These are phyloP conservation scores for Begonia loranthoides DNA, from an alignment of 306 rosid species.

Conservation along the genomic window DNA sequence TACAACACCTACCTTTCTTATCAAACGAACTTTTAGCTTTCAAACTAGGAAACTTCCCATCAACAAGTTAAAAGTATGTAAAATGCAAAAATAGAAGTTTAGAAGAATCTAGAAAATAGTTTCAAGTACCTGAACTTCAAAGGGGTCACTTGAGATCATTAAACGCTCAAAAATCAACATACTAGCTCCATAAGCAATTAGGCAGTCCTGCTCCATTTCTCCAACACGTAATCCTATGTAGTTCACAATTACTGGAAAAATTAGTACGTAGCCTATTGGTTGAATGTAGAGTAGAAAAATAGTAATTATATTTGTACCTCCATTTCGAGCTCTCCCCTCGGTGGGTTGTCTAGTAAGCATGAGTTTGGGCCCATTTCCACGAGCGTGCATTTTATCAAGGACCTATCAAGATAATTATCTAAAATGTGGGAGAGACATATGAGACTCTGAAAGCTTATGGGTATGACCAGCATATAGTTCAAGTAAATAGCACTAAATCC, in stretches of 20 bases:
- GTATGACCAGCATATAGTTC: too few relatives aligned
- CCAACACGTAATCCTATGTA: conserved; percentile 78
- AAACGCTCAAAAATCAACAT: conserved; percentile 82
- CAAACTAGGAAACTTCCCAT: too few relatives aligned
- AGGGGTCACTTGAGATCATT: conserved; percentile 88
- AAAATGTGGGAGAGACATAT: background rate
- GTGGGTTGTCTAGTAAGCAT: conserved; percentile 87
- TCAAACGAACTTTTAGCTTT: too few relatives aligned
- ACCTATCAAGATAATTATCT: conserved; percentile 30
- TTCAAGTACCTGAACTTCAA: conserved; percentile 63
- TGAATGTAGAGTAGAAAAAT: background rate
- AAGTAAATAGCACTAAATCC: too few relatives aligned
- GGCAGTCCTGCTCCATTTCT: conserved; percentile 96
- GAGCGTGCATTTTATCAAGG: conserved; percentile 94
- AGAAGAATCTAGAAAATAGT: too few relatives aligned
- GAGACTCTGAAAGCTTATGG: too few relatives aligned
- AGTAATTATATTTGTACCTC: conserved; percentile 39
- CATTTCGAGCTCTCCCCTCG: conserved; percentile 87
- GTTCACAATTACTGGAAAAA: conserved; percentile 4
- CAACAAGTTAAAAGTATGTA: background rate
- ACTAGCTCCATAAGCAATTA: conserved; percentile 97
- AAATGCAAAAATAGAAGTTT: too few relatives aligned
- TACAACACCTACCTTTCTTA: too few relatives aligned
- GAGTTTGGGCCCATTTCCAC: conserved; percentile 70
- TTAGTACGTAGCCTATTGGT: background rate